Evolutionary conservation across 306 rosid genomes (phyloP).

Genomic region (Quillaja saponaria): DNA sequence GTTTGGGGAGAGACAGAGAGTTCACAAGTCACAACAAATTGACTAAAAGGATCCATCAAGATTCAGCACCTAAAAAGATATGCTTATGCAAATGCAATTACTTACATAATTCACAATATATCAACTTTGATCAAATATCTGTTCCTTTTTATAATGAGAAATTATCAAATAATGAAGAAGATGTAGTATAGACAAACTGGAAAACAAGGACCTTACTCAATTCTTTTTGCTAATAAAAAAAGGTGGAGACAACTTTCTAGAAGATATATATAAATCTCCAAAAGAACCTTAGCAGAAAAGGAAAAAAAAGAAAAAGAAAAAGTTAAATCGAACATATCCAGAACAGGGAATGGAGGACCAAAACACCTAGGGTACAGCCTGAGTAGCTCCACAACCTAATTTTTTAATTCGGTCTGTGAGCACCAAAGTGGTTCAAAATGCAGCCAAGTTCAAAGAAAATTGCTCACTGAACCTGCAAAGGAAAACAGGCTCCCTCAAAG

Average conservation of each 20-base stretch:
- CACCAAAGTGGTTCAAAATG: slow-evolving; percentile 6
- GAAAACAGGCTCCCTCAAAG: neutral
- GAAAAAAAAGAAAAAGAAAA: too few relatives aligned
- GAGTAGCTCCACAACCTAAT: too few relatives aligned
- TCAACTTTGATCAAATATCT: neutral
- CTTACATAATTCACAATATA: slow-evolving; percentile 1
- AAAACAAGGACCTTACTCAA: neutral
- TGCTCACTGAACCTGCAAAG: slow-evolving; percentile 4
- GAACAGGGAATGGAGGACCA: too few relatives aligned
- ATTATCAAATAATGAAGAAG: neutral
- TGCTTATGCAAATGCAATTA: neutral
- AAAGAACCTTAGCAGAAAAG: neutral
- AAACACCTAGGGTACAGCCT: too few relatives aligned
- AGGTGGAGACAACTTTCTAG: too few relatives aligned
- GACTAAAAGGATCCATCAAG: slow-evolving; percentile 1
- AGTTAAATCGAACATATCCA: too few relatives aligned
- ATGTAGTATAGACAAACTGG: slow-evolving; percentile 1
- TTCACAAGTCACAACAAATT: neutral
- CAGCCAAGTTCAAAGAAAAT: neutral
- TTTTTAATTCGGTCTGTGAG: slow-evolving; percentile 8
- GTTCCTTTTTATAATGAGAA: neutral
- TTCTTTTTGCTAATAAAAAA: neutral
- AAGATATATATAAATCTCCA: neutral
- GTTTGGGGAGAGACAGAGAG: neutral
- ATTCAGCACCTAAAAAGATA: neutral